Percentiles rank a stretch among this genome's conserved stretches.
These are phyloP conservation scores for Monilinia fructicola DNA, from an alignment of 2,329 filamentous ascomycete genomes.

Conservation along the genomic window DNA sequence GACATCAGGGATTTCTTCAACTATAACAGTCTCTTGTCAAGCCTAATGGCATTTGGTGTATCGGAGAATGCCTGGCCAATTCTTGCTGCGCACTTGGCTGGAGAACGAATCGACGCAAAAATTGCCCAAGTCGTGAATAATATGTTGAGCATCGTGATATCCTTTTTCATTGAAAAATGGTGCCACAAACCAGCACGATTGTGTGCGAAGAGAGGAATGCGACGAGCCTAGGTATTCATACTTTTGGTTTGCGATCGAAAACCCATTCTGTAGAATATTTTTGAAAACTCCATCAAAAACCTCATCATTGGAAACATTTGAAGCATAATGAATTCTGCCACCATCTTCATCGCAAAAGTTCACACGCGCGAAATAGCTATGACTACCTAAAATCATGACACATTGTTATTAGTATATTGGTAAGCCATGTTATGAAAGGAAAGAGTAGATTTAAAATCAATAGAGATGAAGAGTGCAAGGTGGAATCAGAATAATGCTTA, in stretches of 20 bases:
- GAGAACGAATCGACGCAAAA: constrained; percentile 52
- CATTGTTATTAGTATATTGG: not conserved
- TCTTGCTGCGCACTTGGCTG: constrained; percentile 58
- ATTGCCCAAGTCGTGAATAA: constrained; percentile 50
- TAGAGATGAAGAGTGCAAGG: not conserved
- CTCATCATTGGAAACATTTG: constrained; percentile 48
- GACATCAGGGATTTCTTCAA: constrained; percentile 52
- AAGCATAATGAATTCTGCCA: constrained; percentile 59
- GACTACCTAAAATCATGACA: constrained; percentile 28
- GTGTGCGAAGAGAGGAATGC: constrained; percentile 71
- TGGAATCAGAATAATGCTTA: constrained; percentile 37
- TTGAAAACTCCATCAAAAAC: constrained; percentile 62
- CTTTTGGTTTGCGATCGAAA: constrained; percentile 61
- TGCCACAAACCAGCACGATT: constrained; percentile 67
- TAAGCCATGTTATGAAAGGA: no score
- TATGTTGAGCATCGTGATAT: constrained; percentile 39
- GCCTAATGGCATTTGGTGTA: constrained; percentile 61
- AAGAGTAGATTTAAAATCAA: no score
- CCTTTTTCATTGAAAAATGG: constrained; percentile 45
- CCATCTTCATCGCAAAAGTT: constrained; percentile 75
- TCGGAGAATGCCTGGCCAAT: constrained; percentile 72
- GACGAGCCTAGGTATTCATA: constrained; percentile 76
- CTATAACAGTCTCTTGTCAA: constrained; percentile 40
- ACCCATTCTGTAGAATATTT: constrained; percentile 55
- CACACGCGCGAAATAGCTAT: constrained; percentile 67